Base-by-base conservation (phyloP, 495 filamentous ascomycete species). In the Chaetomium cochliodes region DNA sequence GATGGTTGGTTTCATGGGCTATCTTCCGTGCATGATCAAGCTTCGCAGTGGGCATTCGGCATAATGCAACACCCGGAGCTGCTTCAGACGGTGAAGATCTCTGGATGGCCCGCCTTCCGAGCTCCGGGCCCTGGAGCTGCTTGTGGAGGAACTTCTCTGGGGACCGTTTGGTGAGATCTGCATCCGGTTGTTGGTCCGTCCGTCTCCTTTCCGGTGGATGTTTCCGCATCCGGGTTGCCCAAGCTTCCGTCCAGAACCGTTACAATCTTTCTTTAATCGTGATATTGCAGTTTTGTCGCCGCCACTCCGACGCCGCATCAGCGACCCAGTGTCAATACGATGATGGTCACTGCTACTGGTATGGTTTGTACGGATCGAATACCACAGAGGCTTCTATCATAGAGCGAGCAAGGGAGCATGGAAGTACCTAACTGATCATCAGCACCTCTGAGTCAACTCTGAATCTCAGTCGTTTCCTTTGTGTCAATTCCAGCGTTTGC, bases 11-110 rank as follows among this genome's bases (percentile, higher is more conserved):
- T 63, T 55, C 41, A 63, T 7, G 58, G 26, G 7, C 15, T 23
- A 13, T 26, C 0, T 54, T 54, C 51, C 25, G 28, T 30, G 15
- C 51, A 33, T 54, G 51, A 9, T 16, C 18, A 54, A n/a, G 16
- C 46, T 22, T 23, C 4, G 8, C 18, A 50, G n/a, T 12, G 20
- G 4, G 20, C 37, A 2, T 13, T 42, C 54, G 54, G 54, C 54
- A 57, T 57, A 25, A 42, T 42, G 46, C 4, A 42, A 42, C 33
- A 23, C 18, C 53, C 8, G 56, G 56, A 58, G 39, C 39, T 58
- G 56, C 56, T 46, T 58, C 56, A 46, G 22, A 28, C 16, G 8
- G 13, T 3, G 56, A 44, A 46, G 39, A 58, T 58, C 39, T 15
- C 11, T 58, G 23, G 20, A 58, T 58, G 18, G 26, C 9, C 54